Evolutionary conservation across 129 eudicot species (phyloP).

Genomic region (Tagetes erecta): DNA sequence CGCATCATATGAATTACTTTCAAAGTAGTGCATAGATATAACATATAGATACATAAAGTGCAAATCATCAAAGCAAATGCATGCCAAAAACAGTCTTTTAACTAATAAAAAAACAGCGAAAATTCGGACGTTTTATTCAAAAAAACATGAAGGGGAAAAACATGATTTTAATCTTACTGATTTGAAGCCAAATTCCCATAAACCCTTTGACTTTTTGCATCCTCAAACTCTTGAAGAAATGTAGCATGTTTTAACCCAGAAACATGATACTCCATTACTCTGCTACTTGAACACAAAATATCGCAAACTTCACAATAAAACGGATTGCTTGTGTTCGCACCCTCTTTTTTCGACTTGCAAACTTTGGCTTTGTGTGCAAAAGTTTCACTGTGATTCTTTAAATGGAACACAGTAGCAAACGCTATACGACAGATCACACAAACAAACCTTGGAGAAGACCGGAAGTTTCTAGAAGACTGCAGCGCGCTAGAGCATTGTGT

Average conservation of each 20-base stretch:
- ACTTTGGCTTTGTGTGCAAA: slow-evolving; percentile 22
- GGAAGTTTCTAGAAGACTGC: slow-evolving; percentile 1
- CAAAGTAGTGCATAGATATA: neutral
- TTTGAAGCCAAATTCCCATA: slow-evolving; percentile 12
- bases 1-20: too few species aligned
- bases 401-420: slow-evolving; percentile 35
- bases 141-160: slow-evolving; percentile 3
- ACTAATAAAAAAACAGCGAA: neutral
- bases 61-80: neutral
- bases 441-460: slow-evolving; percentile 30
- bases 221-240: slow-evolving; percentile 29
- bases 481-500: slow-evolving; percentile 22
- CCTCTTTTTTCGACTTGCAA: slow-evolving; percentile 9
- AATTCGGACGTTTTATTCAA: slow-evolving; percentile 1
- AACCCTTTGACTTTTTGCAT: slow-evolving; percentile 31
- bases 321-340: slow-evolving; percentile 30
- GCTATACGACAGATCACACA: slow-evolving; percentile 36
- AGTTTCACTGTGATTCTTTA: slow-evolving; percentile 40
- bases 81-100: neutral
- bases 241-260: slow-evolving; percentile 34
- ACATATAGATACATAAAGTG: neutral
- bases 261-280: slow-evolving; percentile 40
- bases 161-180: neutral
- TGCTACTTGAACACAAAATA: slow-evolving; percentile 28
- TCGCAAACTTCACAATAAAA: slow-evolving; percentile 41